Evolutionary conservation across 495 filamentous ascomycete genomes (phyloP).

Genomic region (Penicillium coprophilum): DNA sequence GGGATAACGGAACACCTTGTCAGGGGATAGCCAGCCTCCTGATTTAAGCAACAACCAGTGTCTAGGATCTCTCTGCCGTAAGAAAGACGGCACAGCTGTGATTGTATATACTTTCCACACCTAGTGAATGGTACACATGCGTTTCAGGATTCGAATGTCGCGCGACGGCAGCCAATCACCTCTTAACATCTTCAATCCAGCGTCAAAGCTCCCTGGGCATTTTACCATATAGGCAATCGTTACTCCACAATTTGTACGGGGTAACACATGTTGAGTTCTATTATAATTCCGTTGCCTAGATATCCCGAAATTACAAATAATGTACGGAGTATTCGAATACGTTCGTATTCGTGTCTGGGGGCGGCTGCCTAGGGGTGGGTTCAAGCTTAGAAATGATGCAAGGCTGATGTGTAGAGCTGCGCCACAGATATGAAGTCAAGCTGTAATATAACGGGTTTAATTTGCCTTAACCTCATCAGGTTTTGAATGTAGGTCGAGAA

Average conservation of each 20-base stretch:
- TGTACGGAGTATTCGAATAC: neutral
- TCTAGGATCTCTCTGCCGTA: neutral
- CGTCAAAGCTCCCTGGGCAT: conserved; percentile 15
- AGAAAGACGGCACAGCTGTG: neutral
- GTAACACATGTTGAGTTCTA: too few species aligned
- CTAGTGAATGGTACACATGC: neutral
- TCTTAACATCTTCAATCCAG: neutral
- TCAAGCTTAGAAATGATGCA: conserved; percentile 3
- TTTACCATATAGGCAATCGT: neutral
- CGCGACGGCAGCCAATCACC: conserved; percentile 16
- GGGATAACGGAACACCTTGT: neutral
- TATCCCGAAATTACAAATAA: neutral
- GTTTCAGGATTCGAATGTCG: conserved; percentile 10
- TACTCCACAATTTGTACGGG: neutral
- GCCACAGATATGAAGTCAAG: conserved; percentile 13
- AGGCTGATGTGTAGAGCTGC: conserved; percentile 5
- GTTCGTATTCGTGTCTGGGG: conserved; percentile 10
- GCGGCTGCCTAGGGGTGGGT: conserved; percentile 6
- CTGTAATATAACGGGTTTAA: neutral
- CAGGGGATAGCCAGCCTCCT: conserved; percentile 13
- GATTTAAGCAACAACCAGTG: neutral
- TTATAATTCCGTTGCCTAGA: too few species aligned
- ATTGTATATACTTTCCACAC: conserved; percentile 3
- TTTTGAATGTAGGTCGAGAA: neutral
- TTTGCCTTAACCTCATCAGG: neutral